These are phyloP conservation scores for Lactarius vividus DNA, from an alignment of 768 basidiomycete species.

Conservation along the genomic window DNA sequence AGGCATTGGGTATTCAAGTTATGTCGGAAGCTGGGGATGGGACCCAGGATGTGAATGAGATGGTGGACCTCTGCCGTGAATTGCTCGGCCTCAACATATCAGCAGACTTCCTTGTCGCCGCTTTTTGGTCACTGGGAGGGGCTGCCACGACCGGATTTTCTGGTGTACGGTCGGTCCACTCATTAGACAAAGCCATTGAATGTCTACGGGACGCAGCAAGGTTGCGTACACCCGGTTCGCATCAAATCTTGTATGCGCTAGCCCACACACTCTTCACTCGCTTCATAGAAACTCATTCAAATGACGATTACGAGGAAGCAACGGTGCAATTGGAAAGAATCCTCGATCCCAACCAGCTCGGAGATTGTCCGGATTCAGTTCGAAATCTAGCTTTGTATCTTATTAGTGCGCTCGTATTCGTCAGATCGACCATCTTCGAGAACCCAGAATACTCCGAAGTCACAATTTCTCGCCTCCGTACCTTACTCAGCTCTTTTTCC, in stretches of 20 bases:
- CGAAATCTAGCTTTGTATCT: neutral
- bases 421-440: neutral
- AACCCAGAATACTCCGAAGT: neutral
- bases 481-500: neutral
- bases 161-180: neutral
- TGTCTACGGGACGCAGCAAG: neutral
- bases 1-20: neutral
- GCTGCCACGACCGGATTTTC: accelerated
- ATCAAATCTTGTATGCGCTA: neutral
- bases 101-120: neutral
- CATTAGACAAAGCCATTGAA: neutral
- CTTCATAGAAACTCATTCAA: neutral
- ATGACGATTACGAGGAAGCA: neutral
- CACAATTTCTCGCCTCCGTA: neutral
- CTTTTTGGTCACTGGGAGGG: neutral
- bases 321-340: neutral
- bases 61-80: neutral
- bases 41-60: neutral
- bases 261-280: neutral
- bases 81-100: neutral
- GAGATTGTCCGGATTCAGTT: neutral
- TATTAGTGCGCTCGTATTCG: neutral
- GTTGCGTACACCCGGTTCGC: neutral
- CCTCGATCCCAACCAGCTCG: neutral
- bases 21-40: neutral